A percentile compares a stretch with the other conserved stretches of the same genome.
Evolutionary conservation across 2,329 filamentous ascomycete species (phyloP).

Genomic region (Cordyceps sp.): DNA sequence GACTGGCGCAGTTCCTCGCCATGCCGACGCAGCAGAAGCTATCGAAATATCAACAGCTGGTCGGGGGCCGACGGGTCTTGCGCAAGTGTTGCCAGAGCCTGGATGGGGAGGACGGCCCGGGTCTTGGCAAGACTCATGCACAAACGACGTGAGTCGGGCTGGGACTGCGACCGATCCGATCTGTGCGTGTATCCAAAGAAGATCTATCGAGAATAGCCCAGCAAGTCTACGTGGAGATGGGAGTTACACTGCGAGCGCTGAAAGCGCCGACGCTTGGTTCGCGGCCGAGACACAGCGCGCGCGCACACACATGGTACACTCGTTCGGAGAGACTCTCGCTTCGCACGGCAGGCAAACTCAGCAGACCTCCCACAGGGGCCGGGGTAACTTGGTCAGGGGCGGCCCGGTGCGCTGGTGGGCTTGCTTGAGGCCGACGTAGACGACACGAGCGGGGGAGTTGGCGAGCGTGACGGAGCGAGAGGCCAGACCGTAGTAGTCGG

Average conservation of each 20-base stretch:
- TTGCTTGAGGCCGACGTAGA: slow-evolving; percentile 62
- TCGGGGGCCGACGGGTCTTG: slow-evolving; percentile 12
- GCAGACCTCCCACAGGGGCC: slow-evolving; percentile 47
- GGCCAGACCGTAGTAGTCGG: slow-evolving; percentile 75
- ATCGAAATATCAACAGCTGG: slow-evolving; percentile 8
- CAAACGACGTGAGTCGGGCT: not conserved
- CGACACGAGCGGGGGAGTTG: slow-evolving; percentile 55
- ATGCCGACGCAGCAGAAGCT: slow-evolving; percentile 12
- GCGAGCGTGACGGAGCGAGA: slow-evolving; percentile 67
- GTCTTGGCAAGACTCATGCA: not conserved
- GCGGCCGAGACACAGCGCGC: no score
- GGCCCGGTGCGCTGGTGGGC: slow-evolving; percentile 11
- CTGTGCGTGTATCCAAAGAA: no score
- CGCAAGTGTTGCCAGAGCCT: not conserved
- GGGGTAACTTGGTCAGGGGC: slow-evolving; percentile 27
- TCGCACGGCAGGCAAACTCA: slow-evolving; percentile 10
- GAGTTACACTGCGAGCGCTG: no score
- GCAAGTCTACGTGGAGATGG: no score
- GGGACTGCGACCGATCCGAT: no score
- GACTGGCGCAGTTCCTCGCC: slow-evolving; percentile 14
- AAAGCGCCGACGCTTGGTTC: no score
- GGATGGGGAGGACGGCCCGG: slow-evolving; percentile 1
- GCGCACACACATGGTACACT: not conserved
- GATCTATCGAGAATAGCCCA: no score
- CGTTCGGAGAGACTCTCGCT: not conserved